Percentiles rank a stretch among this genome's conserved stretches.
Conservation (phyloP, 78 protist species). For the Diacronema lutheri region DNA sequence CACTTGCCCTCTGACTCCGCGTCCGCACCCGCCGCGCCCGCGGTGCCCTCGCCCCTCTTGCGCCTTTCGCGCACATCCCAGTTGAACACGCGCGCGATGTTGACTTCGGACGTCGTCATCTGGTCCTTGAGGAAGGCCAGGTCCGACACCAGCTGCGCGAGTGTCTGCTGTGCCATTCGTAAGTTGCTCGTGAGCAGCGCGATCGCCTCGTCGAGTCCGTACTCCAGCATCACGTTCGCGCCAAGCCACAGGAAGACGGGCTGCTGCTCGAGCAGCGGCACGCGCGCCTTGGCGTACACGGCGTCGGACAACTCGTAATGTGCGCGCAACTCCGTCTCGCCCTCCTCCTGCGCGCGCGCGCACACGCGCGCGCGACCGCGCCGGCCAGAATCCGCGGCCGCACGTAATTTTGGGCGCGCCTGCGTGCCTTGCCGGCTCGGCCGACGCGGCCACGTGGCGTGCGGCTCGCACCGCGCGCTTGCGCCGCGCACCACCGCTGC, state of each 20-base stretch:
- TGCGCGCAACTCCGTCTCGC: background rate
- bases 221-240: slow-evolving; percentile 45
- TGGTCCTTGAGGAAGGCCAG: slow-evolving; percentile 7
- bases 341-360: background rate
- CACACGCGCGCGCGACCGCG: too few relatives aligned
- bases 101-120: slow-evolving; percentile 31
- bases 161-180: background rate
- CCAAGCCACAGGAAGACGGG: slow-evolving; percentile 36
- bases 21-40: too few relatives aligned
- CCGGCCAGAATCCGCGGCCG: too few relatives aligned
- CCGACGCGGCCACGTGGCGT: too few relatives aligned
- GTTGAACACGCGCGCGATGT: slow-evolving; percentile 36
- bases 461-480: too few relatives aligned
- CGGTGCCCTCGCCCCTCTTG: background rate
- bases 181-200: background rate
- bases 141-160: background rate
- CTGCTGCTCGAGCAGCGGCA: background rate
- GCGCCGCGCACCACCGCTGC: too few relatives aligned
- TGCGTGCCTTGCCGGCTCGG: too few relatives aligned
- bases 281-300: background rate
- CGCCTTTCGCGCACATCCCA: slow-evolving; percentile 24
- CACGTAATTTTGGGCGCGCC: too few relatives aligned
- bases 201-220: slow-evolving; percentile 22
- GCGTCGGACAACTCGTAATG: slow-evolving; percentile 17
- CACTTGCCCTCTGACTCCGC: too few relatives aligned